phyloP scores from a whole-genome alignment of 108 stramenopile genomes.

The Discostella stelligeroides region DNA sequence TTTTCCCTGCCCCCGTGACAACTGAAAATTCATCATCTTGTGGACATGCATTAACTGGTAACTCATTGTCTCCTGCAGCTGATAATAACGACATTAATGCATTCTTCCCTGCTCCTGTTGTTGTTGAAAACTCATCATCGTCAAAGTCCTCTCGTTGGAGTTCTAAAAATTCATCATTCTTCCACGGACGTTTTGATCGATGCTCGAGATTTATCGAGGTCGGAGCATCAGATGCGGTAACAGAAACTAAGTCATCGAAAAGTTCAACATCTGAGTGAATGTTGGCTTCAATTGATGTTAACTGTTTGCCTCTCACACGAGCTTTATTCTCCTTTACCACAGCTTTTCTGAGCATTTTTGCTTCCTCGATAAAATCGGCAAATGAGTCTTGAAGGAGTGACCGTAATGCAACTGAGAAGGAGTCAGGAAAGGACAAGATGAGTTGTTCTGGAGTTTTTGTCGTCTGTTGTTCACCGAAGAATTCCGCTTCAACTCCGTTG shows the following conservation, averaged over 20 bases:
- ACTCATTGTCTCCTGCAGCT: neutral
- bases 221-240: neutral
- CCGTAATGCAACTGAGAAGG: slow-evolving; percentile 17
- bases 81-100: slow-evolving; percentile 6
- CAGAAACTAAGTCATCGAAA: slow-evolving; percentile 5
- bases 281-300: neutral
- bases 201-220: neutral
- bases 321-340: slow-evolving; percentile 15
- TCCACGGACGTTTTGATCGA: neutral
- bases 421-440: slow-evolving; percentile 14
- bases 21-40: slow-evolving; percentile 28
- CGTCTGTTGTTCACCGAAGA: neutral
- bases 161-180: neutral
- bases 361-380: slow-evolving; percentile 19
- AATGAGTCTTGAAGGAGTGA: slow-evolving; percentile 11
- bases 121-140: neutral
- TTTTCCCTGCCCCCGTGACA: slow-evolving; percentile 28
- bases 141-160: neutral
- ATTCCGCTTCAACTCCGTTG: neutral
- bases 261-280: neutral
- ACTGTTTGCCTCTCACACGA: neutral
- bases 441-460: slow-evolving; percentile 2
- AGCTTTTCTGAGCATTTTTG: slow-evolving; percentile 1
- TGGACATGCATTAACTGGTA: neutral
- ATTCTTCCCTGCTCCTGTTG: slow-evolving; percentile 9